Percentiles rank a stretch among this genome's conserved stretches.
Evolutionary conservation across 495 filamentous ascomycete species (phyloP).

Genomic region (Penicillium paxilli): DNA sequence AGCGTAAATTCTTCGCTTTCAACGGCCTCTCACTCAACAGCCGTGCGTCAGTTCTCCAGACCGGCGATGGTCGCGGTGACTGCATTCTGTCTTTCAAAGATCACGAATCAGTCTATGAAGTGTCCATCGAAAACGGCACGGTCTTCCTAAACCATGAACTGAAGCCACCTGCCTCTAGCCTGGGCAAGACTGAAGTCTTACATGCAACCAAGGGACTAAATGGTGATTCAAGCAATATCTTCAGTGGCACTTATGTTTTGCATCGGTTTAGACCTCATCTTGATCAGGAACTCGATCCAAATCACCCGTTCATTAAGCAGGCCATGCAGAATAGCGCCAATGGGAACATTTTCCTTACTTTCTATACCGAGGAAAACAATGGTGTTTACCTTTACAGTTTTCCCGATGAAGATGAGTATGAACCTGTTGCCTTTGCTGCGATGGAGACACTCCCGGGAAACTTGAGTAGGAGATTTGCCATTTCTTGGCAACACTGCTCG

Average conservation of each 20-base stretch:
- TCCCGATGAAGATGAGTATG: constrained; percentile 27
- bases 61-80: constrained; percentile 2
- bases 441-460: neutral
- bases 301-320: constrained; percentile 40
- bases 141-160: constrained; percentile 9
- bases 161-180: constrained; percentile 21
- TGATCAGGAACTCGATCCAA: constrained; percentile 21
- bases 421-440: constrained; percentile 32
- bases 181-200: constrained; percentile 31
- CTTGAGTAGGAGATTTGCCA: constrained; percentile 28
- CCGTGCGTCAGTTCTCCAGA: constrained; percentile 29
- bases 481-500: constrained; percentile 41
- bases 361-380: constrained; percentile 14
- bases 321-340: constrained; percentile 23
- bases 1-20: constrained; percentile 25
- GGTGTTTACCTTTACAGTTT: constrained; percentile 31
- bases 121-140: neutral
- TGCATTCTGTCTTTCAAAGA: constrained; percentile 28
- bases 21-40: constrained; percentile 22
- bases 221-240: no score
- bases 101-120: constrained; percentile 22
- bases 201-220: no score
- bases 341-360: constrained; percentile 30
- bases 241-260: constrained; percentile 28
- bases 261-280: constrained; percentile 31